A percentile compares a stretch with the other conserved stretches of the same genome.
Evolutionary conservation across 1,139 yeast species (phyloP).

Genomic region (Candida albicans): DNA sequence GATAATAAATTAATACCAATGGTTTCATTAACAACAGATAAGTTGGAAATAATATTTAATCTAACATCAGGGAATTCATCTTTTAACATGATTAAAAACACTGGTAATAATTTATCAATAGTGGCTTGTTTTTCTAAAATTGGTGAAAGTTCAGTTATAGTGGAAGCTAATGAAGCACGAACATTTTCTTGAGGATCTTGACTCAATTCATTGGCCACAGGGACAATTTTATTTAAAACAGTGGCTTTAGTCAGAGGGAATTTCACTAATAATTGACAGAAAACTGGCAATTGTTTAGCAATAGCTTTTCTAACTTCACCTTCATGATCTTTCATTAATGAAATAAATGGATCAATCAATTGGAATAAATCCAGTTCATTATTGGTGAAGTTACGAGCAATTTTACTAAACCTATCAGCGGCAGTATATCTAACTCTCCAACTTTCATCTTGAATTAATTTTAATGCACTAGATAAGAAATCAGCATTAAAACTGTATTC

Average conservation of each 20-base stretch:
- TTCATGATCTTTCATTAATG: slow-evolving; percentile 86
- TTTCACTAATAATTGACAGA: slow-evolving; percentile 55
- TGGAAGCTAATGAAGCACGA: slow-evolving; percentile 86
- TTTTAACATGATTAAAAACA: slow-evolving; percentile 87
- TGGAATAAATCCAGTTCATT: slow-evolving; percentile 51
- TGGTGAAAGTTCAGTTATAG: slow-evolving; percentile 85
- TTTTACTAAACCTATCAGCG: slow-evolving; percentile 81
- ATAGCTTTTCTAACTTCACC: slow-evolving; percentile 96
- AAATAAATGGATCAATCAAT: slow-evolving; percentile 69
- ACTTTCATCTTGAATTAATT: slow-evolving; percentile 81
- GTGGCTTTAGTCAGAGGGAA: slow-evolving; percentile 47
- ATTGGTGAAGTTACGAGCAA: slow-evolving; percentile 65
- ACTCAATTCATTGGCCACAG: slow-evolving; percentile 79
- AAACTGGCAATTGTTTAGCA: slow-evolving; percentile 87
- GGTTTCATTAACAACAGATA: slow-evolving; percentile 89
- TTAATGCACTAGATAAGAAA: slow-evolving; percentile 55
- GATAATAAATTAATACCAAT: slow-evolving; percentile 88
- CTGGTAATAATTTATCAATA: slow-evolving; percentile 79
- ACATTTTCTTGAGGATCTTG: slow-evolving; percentile 93
- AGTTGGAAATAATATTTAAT: slow-evolving; percentile 86
- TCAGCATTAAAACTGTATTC: slow-evolving; percentile 62
- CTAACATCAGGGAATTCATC: slow-evolving; percentile 98
- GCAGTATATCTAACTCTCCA: slow-evolving; percentile 99
- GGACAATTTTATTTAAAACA: slow-evolving; percentile 71
- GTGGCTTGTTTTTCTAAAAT: slow-evolving; percentile 83